Percentiles rank a stretch among this genome's conserved stretches.
Evolutionary conservation across 1,284 basidiomycete species (phyloP).

Genomic region (Binderoboletus segoi): DNA sequence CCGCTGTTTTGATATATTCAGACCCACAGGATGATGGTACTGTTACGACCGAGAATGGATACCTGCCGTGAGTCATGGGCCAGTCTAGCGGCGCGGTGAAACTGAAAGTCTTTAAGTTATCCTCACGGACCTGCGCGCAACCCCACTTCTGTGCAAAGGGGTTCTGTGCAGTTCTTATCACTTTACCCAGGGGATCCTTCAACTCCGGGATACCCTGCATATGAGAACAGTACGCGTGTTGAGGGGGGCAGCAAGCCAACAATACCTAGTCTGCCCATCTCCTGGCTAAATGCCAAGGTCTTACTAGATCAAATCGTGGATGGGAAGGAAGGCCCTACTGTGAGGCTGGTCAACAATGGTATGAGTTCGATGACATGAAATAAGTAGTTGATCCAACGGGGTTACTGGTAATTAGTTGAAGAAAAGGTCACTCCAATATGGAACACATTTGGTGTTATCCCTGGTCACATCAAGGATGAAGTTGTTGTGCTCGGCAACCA

Average conservation of each 20-base stretch:
- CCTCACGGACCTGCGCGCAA: conserved; percentile 76
- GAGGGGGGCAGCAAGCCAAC: conserved; percentile 61
- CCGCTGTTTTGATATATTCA: conserved; percentile 64
- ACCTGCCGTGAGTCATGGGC: conserved; percentile 41
- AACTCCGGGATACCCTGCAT: conserved; percentile 75
- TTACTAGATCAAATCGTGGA: conserved; percentile 47
- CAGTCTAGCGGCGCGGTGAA: conserved; percentile 5
- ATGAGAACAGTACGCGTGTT: conserved; percentile 68
- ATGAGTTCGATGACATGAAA: conserved; percentile 11
- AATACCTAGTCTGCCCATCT: conserved; percentile 68
- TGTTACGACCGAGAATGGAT: conserved; percentile 66
- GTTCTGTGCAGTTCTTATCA: conserved; percentile 73
- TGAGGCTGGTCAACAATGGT: conserved; percentile 54
- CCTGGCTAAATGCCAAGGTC: conserved; percentile 54
- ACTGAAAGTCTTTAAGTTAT: conserved; percentile 37
- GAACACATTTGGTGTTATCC: conserved; percentile 78
- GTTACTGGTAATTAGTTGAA: conserved; percentile 41
- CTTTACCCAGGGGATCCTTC: conserved; percentile 71
- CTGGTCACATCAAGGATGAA: conserved; percentile 75
- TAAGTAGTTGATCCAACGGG: conserved; percentile 1
- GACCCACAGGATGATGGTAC: conserved; percentile 78
- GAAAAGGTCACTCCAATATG: conserved; percentile 50
- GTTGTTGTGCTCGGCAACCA: conserved; percentile 78
- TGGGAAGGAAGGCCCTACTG: conserved; percentile 36
- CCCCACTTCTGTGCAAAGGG: conserved; percentile 71